Conservation (phyloP, 208 protist genomes). For the Crithidia acanthocephali region DNA sequence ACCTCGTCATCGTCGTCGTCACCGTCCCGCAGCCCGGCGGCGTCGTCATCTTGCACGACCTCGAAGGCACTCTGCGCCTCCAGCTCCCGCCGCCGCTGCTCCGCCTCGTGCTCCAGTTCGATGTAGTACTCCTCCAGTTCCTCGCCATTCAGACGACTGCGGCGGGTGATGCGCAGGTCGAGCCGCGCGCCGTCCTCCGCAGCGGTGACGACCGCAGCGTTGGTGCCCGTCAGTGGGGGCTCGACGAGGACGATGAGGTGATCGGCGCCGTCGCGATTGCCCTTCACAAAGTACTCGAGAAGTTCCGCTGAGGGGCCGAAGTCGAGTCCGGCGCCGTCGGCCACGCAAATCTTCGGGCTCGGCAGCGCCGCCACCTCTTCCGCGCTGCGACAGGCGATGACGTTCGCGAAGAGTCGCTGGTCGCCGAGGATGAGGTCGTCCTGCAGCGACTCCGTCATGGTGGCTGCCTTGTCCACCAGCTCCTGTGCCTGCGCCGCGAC, state of each 20-base stretch:
- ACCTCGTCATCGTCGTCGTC: constrained; percentile 38
- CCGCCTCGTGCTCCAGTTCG: constrained; percentile 59
- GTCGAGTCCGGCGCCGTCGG: constrained; percentile 77
- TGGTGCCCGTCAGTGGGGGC: constrained; percentile 51
- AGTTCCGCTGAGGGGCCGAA: constrained; percentile 80
- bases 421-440: constrained; percentile 82
- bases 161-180: constrained; percentile 44
- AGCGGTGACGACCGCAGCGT: constrained; percentile 48
- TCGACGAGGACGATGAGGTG: constrained; percentile 76
- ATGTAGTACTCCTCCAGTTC: constrained; percentile 91
- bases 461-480: constrained; percentile 77
- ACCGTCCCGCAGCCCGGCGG: constrained; percentile 30
- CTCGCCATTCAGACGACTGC: constrained; percentile 69
- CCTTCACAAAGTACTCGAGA: constrained; percentile 49
- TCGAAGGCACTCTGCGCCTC: constrained; percentile 45
- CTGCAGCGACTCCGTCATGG: constrained; percentile 83
- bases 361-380: constrained; percentile 62
- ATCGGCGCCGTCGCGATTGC: constrained; percentile 40
- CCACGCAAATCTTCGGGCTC: constrained; percentile 78
- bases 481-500: constrained; percentile 78
- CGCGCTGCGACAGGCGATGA: constrained; percentile 77
- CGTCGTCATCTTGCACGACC: constrained; percentile 48
- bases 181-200: constrained; percentile 44
- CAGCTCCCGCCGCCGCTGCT: constrained; percentile 50
- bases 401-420: constrained; percentile 68